Base-by-base conservation (phyloP, 2,329 filamentous ascomycete genomes). In the Aspergillus eucalypticola region DNA sequence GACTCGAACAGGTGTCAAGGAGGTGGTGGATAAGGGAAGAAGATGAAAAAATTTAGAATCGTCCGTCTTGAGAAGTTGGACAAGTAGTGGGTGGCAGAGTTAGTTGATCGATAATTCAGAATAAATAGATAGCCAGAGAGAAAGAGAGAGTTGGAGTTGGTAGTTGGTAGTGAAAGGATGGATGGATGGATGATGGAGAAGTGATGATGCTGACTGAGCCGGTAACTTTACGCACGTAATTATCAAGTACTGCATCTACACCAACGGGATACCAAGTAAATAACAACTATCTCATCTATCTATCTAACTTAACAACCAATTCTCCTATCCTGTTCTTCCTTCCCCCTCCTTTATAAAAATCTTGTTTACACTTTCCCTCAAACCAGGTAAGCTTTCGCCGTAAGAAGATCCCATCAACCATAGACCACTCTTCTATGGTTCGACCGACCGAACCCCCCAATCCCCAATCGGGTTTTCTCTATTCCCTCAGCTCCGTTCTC, bases 381-480 rank as follows among this genome's bases (percentile, higher is more conserved):
- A 38, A 13, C 23, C n/a, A 46, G 50, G 59, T 58, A 58, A 54
- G 49, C 32, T 35, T 35, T 21, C 21, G 7, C 35, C 39, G 32
- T 21, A 3, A 19, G 41, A 23, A 44, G 15, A 15, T 29, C 32
- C 32, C 32, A 35, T 35, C 10, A 35, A 35, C 32, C 32, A 35
- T 15, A 35, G 2, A 35, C 5, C 32, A 35, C 41, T 13, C 8
- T 44, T 21, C 35, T 39, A 54, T 42, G 35, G 29, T 51, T 46
- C 17, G 11, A 8, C 25, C 25, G 25, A 25, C 25, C 25, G 6
- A 2, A 2, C 2, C 25, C 25, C 25, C 25, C 25, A 25, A 25
- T 25, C 25, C 25, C 32, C 5, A 35, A 35, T 35, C 32, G 32
- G 32, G 32, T 35, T 35, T 13, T 35, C 32, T 35, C 32, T 35